phyloP scores from a whole-genome alignment of 495 filamentous ascomycete species.

The Hamigera avellanea region DNA sequence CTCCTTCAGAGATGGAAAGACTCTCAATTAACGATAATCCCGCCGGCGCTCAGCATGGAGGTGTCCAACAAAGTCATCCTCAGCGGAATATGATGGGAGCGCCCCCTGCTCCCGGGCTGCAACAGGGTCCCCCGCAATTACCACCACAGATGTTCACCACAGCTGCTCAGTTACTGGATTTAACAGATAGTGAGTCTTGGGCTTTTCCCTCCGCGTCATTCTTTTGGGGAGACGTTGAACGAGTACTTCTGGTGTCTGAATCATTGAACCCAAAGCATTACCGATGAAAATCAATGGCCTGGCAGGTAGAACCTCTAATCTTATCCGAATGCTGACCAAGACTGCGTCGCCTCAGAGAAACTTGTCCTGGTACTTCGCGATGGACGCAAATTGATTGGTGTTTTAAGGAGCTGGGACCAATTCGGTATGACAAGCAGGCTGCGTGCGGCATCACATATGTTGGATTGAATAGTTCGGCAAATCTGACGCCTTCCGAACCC shows the following conservation, averaged over 20 bases:
- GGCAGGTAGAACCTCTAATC: not conserved
- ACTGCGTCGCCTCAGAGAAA: slow-evolving; percentile 56
- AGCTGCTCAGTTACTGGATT: slow-evolving; percentile 82
- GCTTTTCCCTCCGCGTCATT: too few species aligned
- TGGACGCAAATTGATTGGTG: slow-evolving; percentile 84
- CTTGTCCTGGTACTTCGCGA: slow-evolving; percentile 81
- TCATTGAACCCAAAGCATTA: too few species aligned
- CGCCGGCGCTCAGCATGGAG: slow-evolving; percentile 19
- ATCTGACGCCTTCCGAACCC: slow-evolving; percentile 2
- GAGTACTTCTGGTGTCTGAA: not conserved
- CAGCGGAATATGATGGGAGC: slow-evolving; percentile 18
- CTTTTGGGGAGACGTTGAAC: too few species aligned
- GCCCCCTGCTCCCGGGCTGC: slow-evolving; percentile 13
- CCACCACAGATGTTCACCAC: slow-evolving; percentile 93
- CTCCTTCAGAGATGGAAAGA: slow-evolving; percentile 31
- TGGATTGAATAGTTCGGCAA: slow-evolving; percentile 4
- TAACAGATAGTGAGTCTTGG: slow-evolving; percentile 78
- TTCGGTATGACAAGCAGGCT: slow-evolving; percentile 52
- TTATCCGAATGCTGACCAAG: slow-evolving; percentile 3
- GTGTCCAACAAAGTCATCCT: slow-evolving; percentile 15
- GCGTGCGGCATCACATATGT: slow-evolving; percentile 1
- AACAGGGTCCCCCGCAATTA: slow-evolving; percentile 36
- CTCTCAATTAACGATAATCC: slow-evolving; percentile 28
- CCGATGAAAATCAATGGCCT: too few species aligned
- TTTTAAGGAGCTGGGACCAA: slow-evolving; percentile 94